Percentiles rank a stretch among this genome's conserved stretches.
Conservation (phyloP, 257 asterid species). For the Gentiana macrophylla region DNA sequence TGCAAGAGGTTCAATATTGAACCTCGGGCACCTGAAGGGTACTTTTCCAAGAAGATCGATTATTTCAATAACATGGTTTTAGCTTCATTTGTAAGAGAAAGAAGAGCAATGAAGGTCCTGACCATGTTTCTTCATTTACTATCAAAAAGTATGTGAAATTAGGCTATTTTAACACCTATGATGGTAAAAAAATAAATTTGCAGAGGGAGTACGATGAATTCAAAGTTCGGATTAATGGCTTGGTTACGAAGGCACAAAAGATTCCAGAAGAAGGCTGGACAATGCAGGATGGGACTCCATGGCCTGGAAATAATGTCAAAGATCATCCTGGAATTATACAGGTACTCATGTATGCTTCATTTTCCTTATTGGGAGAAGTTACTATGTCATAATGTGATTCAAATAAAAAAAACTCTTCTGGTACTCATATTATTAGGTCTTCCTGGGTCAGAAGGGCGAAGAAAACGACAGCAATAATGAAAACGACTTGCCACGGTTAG, state of each 20-base stretch:
- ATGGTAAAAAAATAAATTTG: neutral
- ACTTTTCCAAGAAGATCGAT: conserved; percentile 22
- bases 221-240: conserved; percentile 22
- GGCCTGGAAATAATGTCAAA: conserved; percentile 26
- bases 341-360: conserved; percentile 6
- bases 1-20: conserved; percentile 24
- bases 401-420: neutral
- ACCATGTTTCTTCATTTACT: neutral
- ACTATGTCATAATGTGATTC: neutral
- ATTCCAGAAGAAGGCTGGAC: conserved; percentile 32
- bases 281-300: conserved; percentile 36
- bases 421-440: conserved; percentile 9
- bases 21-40: conserved; percentile 31
- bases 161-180: too few species aligned
- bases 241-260: conserved; percentile 21
- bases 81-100: conserved; percentile 23
- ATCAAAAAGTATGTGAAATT: neutral
- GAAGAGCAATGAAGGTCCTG: conserved; percentile 27
- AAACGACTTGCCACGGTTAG: conserved; percentile 20
- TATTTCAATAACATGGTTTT: conserved; percentile 23
- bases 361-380: neutral
- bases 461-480: conserved; percentile 15
- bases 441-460: conserved; percentile 21
- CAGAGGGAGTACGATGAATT: conserved; percentile 32
- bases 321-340: conserved; percentile 36